Base-by-base conservation (phyloP, 2,329 filamentous ascomycete species). In the Pseudocercospora eumusae region DNA sequence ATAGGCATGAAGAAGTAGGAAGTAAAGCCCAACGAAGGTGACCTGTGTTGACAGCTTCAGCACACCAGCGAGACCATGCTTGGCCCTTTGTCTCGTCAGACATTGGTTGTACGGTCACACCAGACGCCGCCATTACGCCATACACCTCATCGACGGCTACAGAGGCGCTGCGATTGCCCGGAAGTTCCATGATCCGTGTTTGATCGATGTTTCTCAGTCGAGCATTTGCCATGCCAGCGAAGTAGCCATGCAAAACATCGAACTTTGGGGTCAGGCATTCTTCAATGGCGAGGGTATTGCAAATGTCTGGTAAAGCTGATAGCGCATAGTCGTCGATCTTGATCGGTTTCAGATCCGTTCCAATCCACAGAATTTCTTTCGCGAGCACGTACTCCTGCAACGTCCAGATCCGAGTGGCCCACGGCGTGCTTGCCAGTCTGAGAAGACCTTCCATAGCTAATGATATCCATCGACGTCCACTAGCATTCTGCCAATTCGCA, bases 361-460 rank as follows among this genome's bases (percentile, higher is more conserved):
- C 56, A 18, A 58, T 21, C 56, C 56, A 58, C 3, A 58, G 20
- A 3, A 58, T 13, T 6, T 47, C 9, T 23, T 49, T 58, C 0
- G 56, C 56, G 15, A 58, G 56, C 1, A 58, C 56, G 21, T 58
- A 58, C 27, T 58, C 56, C 31, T 58, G 56, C 25, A 58, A n/a
- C 15, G 56, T 58, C 56, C 56, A 58, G 18, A 58, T 50, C 2
- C 56, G 40, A 7, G 18, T 47, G 4, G 40, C 44, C 56, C 56
- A 58, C 1, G 40, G 10, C 27, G 56, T 58, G 25, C 44, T 50
- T 15, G 56, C 56, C 13, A 58, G 44, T 6, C 42, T 40, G 4
- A 58, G 23, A 2, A 58, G 44, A 27, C 27, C 40, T 58, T 50
- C n/a, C 44, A 49, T 58, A 13, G 21, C 56, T 11, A 49, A 18